Evolutionary conservation across 2,329 filamentous ascomycete genomes (phyloP).

Genomic region (Trichoderma koningiopsis): DNA sequence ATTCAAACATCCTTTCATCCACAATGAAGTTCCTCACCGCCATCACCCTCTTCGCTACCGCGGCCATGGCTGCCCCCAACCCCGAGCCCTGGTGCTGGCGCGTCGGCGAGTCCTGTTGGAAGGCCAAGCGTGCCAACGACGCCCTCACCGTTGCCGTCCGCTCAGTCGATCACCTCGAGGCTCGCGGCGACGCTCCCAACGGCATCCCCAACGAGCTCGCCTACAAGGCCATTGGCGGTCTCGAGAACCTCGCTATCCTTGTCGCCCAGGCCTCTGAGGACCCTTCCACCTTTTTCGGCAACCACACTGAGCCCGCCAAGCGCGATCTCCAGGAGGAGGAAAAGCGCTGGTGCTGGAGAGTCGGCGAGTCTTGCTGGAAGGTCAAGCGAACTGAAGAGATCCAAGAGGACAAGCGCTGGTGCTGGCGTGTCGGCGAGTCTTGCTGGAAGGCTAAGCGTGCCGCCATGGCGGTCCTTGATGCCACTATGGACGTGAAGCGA

Average conservation of each 20-base stretch:
- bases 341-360: constrained; percentile 32
- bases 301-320: constrained; percentile 39
- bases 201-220: constrained; percentile 42
- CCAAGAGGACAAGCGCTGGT: constrained; percentile 29
- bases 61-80: constrained; percentile 29
- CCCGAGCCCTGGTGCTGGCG: constrained; percentile 34
- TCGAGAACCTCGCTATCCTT: constrained; percentile 44
- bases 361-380: constrained; percentile 42
- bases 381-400: constrained; percentile 43
- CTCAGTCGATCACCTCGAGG: constrained; percentile 32
- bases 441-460: constrained; percentile 46
- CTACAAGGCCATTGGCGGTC: constrained; percentile 42
- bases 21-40: constrained; percentile 37
- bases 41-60: constrained; percentile 31
- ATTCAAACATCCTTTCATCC: background rate
- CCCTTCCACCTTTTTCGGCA: constrained; percentile 38
- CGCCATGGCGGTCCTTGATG: constrained; percentile 41
- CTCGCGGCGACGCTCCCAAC: constrained; percentile 34
- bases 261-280: constrained; percentile 38
- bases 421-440: constrained; percentile 34
- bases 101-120: constrained; percentile 41
- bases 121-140: constrained; percentile 36
- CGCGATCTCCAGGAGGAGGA: constrained; percentile 36
- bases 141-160: constrained; percentile 32
- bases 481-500: constrained; percentile 38